Conservation (phyloP, 495 filamentous ascomycete genomes). For the Hypomontagnella submonticulosa region DNA sequence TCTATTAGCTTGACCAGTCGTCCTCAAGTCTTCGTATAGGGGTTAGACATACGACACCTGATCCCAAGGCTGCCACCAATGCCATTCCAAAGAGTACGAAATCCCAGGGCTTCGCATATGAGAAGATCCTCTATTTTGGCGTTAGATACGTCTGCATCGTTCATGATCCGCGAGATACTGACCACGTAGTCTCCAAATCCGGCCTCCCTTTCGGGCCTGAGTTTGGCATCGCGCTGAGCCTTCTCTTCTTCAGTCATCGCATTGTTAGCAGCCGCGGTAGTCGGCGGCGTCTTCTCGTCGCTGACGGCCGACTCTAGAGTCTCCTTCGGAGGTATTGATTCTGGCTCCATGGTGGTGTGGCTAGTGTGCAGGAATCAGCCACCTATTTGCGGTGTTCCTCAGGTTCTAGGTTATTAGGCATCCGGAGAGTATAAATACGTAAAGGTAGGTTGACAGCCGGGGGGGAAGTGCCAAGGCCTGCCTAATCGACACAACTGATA, state of each 20-base stretch:
- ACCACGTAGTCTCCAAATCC: conserved; percentile 54
- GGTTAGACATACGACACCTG: conserved; percentile 44
- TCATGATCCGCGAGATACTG: conserved; percentile 9
- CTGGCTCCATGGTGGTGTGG: conserved; percentile 21
- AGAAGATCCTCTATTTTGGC: conserved; percentile 51
- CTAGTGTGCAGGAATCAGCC: conserved; percentile 8
- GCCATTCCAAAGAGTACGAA: conserved; percentile 52
- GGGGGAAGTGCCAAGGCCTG: conserved; percentile 4
- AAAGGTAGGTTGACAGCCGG: background rate
- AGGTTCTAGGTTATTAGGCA: background rate
- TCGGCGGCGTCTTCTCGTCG: conserved; percentile 27
- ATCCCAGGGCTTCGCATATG: conserved; percentile 58
- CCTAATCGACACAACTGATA: conserved; percentile 11
- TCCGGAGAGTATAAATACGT: background rate
- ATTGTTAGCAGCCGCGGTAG: conserved; percentile 6
- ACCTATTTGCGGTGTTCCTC: conserved; percentile 2
- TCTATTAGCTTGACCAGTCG: conserved; percentile 8
- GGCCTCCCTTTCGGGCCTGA: conserved; percentile 56
- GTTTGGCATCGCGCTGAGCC: conserved; percentile 44
- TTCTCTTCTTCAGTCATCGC: conserved; percentile 39
- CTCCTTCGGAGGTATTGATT: conserved; percentile 30
- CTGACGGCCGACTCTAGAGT: conserved; percentile 6
- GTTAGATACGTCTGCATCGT: conserved; percentile 17
- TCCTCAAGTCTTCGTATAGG: background rate
- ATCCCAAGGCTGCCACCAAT: conserved; percentile 39